phyloP scores from a whole-genome alignment of 108 stramenopile genomes.

The Nitzschia sp. region DNA sequence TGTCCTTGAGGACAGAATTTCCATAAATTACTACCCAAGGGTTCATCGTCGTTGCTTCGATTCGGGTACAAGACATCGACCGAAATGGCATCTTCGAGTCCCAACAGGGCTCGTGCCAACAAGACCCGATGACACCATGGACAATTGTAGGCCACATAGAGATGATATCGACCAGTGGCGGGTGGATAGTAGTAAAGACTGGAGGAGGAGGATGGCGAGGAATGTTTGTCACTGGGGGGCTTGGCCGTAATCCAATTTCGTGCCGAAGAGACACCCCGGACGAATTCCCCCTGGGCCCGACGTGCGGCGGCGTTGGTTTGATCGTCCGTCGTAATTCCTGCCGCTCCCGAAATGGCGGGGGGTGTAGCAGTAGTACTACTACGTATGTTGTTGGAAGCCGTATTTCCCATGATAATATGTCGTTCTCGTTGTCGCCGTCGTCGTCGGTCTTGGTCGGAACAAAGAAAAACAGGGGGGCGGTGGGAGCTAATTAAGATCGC shows the following conservation, averaged over 20 bases:
- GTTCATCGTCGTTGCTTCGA: slow-evolving; percentile 25
- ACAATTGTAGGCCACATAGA: slow-evolving; percentile 61
- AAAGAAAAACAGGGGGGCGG: too few relatives aligned
- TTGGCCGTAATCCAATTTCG: slow-evolving; percentile 48
- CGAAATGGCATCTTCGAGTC: slow-evolving; percentile 82
- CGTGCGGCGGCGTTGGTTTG: slow-evolving; percentile 38
- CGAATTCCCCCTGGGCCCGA: slow-evolving; percentile 38
- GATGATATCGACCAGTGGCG: slow-evolving; percentile 56
- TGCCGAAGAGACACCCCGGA: slow-evolving; percentile 37
- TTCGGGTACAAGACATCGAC: slow-evolving; percentile 45
- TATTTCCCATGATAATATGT: too few relatives aligned
- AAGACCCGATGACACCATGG: slow-evolving; percentile 74
- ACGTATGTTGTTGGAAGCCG: too few relatives aligned
- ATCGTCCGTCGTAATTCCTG: slow-evolving; percentile 33
- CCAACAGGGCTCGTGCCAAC: slow-evolving; percentile 68
- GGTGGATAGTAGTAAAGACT: slow-evolving; percentile 44
- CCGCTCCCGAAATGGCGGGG: background rate
- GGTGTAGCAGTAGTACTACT: background rate
- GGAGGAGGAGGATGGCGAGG: slow-evolving; percentile 30
- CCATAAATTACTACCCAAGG: slow-evolving; percentile 39
- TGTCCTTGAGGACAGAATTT: slow-evolving; percentile 45
- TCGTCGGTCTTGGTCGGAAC: too few relatives aligned
- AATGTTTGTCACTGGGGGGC: slow-evolving; percentile 31
- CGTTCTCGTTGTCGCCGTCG: too few relatives aligned
- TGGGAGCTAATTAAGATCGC: too few relatives aligned